Conservation (phyloP, 176 grass and related monocot genomes). For the Ensete ventricosum region DNA sequence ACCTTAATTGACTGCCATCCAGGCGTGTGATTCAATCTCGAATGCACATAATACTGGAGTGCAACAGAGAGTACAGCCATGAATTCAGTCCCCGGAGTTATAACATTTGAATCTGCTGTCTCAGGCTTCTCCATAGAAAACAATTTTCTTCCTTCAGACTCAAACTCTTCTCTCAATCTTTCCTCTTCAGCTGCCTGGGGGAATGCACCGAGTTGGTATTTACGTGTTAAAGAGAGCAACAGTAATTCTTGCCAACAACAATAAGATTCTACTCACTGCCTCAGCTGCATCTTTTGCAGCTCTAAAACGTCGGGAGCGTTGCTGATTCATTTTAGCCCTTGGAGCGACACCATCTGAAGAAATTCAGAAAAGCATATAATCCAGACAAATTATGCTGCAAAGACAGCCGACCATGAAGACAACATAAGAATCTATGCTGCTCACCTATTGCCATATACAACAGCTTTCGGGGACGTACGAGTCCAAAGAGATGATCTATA, state of each 20-base stretch:
- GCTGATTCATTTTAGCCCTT: slow-evolving; percentile 97
- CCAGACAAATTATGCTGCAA: too few relatives aligned
- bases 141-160: slow-evolving; percentile 56
- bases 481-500: slow-evolving; percentile 83
- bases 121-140: slow-evolving; percentile 45
- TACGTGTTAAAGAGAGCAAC: slow-evolving; percentile 18
- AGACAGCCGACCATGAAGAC: neutral
- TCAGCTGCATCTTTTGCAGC: slow-evolving; percentile 79
- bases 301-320: slow-evolving; percentile 77
- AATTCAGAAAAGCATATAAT: neutral
- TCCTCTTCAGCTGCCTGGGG: slow-evolving; percentile 75
- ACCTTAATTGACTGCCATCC: slow-evolving; percentile 95
- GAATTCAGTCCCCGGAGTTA: slow-evolving; percentile 83
- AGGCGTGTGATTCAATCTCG: slow-evolving; percentile 62
- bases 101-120: slow-evolving; percentile 80
- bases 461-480: slow-evolving; percentile 85
- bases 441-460: slow-evolving; percentile 95
- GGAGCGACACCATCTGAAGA: slow-evolving; percentile 72
- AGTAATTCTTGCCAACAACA: neutral
- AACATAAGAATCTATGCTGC: neutral
- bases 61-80: slow-evolving; percentile 79
- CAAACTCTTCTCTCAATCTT: slow-evolving; percentile 64
- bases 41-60: slow-evolving; percentile 88
- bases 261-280: slow-evolving; percentile 35
- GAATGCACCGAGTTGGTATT: slow-evolving; percentile 4